These are phyloP conservation scores for Corchorus olitorius DNA, from an alignment of 345 rosid genomes.

Conservation along the genomic window DNA sequence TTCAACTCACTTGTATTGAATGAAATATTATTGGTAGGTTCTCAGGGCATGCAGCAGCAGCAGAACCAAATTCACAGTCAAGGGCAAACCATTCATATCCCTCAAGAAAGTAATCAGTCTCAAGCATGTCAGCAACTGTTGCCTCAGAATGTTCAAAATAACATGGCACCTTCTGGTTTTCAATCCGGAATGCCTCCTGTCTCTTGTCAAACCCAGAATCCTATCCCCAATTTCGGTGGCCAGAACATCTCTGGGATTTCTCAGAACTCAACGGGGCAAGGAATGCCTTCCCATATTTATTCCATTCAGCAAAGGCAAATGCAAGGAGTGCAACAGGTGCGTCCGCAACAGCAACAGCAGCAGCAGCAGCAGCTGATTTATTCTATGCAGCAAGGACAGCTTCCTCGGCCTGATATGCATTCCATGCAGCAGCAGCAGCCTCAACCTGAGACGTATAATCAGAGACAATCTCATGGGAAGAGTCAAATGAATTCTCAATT, in stretches of 20 bases:
- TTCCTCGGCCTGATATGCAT: conserved; percentile 66
- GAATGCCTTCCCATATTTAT: conserved; percentile 46
- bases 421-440: conserved; percentile 57
- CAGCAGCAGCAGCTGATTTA: conserved; percentile 60
- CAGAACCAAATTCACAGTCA: conserved; percentile 57
- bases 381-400: conserved; percentile 70
- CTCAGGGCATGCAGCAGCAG: conserved; percentile 39
- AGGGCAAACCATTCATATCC: conserved; percentile 42
- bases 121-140: conserved; percentile 52
- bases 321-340: conserved; percentile 57
- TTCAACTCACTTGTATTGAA: neutral
- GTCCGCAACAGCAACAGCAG: conserved; percentile 52
- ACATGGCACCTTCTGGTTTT: conserved; percentile 40
- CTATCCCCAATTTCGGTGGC: conserved; percentile 38
- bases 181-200: conserved; percentile 37
- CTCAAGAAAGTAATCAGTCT: conserved; percentile 48
- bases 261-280: conserved; percentile 55
- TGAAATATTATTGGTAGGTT: conserved; percentile 15
- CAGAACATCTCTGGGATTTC: conserved; percentile 47
- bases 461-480: conserved; percentile 47
- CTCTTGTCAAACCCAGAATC: neutral
- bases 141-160: conserved; percentile 55
- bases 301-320: conserved; percentile 62
- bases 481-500: conserved; percentile 50
- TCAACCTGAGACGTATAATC: conserved; percentile 16